These are phyloP conservation scores for Aphanoascus verrucosus DNA, from an alignment of 2,329 filamentous ascomycete genomes.

Conservation along the genomic window DNA sequence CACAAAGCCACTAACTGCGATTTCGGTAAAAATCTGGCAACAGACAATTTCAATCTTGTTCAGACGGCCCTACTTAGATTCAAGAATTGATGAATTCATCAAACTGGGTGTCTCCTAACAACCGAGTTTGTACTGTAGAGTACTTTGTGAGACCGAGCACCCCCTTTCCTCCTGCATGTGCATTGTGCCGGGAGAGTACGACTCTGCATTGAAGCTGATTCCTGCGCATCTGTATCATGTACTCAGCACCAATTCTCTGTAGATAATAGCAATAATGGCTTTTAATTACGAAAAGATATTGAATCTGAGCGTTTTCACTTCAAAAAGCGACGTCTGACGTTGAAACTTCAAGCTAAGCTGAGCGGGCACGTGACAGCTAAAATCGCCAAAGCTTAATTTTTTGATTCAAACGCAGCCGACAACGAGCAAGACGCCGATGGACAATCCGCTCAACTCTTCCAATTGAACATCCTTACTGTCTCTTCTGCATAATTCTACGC, in stretches of 20 bases:
- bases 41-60: too few species aligned
- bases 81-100: too few species aligned
- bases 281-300: not conserved
- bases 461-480: not conserved
- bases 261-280: not conserved
- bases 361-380: not conserved
- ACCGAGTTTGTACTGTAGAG: too few species aligned
- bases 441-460: not conserved
- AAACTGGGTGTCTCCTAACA: too few species aligned
- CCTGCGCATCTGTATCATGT: not conserved
- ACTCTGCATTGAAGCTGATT: too few species aligned
- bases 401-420: not conserved
- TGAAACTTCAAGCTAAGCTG: not conserved
- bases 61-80: too few species aligned
- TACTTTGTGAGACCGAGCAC: too few species aligned
- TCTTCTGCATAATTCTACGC: not conserved
- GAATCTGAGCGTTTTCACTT: not conserved
- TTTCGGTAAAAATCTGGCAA: too few species aligned
- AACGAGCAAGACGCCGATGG: conserved; percentile 9
- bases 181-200: too few species aligned
- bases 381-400: not conserved
- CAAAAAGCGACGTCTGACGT: not conserved
- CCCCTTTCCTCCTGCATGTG: too few species aligned
- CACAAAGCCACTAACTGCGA: too few species aligned
- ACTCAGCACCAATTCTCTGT: not conserved